A percentile compares a stretch with the other conserved stretches of the same genome.
phyloP scores from a whole-genome alignment of 2,329 filamentous ascomycete genomes.

The Capronia coronata region DNA sequence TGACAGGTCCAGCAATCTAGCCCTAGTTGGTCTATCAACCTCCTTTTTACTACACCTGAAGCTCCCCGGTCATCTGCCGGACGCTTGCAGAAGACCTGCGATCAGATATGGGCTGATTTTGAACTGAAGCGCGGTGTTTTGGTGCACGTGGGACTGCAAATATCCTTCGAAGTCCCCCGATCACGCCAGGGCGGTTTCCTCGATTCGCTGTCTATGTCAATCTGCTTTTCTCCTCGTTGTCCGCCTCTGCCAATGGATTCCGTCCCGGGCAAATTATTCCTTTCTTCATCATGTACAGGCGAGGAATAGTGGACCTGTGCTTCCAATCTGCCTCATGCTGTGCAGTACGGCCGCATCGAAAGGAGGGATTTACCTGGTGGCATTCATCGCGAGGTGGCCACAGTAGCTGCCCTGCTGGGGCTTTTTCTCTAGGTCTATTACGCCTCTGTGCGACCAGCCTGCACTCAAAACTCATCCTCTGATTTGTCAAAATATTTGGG shows the following conservation, averaged over 20 bases:
- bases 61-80: background rate
- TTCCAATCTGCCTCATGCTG: constrained; percentile 1
- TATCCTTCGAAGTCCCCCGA: constrained; percentile 2
- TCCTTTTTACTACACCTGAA: constrained; percentile 8
- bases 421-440: constrained; percentile 13
- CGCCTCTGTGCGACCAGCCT: constrained; percentile 18
- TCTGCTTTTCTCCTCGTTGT: background rate
- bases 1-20: constrained; percentile 22
- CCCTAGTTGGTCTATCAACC: constrained; percentile 14
- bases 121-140: constrained; percentile 1
- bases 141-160: constrained; percentile 9
- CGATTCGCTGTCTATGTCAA: background rate
- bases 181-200: background rate
- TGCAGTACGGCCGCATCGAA: background rate
- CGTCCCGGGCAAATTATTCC: background rate
- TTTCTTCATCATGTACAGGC: background rate
- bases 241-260: background rate
- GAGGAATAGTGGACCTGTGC: background rate
- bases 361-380: constrained; percentile 9
- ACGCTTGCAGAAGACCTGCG: constrained; percentile 1
- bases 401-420: constrained; percentile 8
- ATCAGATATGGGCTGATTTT: constrained; percentile 10
- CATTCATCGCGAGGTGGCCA: constrained; percentile 7
- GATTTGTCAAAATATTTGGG: constrained; percentile 20
- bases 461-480: constrained; percentile 12